Base-by-base conservation (phyloP, 2,329 filamentous ascomycete genomes). In the Ilyonectria mors-panacis region DNA sequence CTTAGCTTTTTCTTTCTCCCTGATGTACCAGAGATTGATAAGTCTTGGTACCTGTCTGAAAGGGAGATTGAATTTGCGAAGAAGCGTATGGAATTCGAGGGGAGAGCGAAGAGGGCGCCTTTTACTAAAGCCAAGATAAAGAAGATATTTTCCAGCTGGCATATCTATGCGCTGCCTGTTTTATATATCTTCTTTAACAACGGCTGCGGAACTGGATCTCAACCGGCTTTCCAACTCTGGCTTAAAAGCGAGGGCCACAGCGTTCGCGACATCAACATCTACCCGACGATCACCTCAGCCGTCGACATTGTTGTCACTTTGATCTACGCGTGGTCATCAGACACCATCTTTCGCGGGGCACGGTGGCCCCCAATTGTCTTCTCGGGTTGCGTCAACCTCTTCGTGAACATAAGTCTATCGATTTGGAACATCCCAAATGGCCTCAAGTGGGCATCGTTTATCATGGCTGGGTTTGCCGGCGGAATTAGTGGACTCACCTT, bases 171-270 rank as follows among this genome's bases (percentile, higher is more conserved):
- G 1, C 81, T 92, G 17, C 85, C 84, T 0, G 65, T 87, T 0
- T 77, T 91, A 2, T 92, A 92, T 73, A 83, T 92, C 74, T 85
- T 87, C 57, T 92, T 91, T 81, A 91, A 90, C 76, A 92, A 92
- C 70, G 88, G 85, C 2, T 69, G 67, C 45, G 81, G 79, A 2
- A 80, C 81, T 2, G 76, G 78, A 4, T 81, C 82, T n/a, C 86
- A 88, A 73, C 89, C 89, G 0, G 83, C 87, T 0, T 91, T 92
- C 69, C 71, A 81, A 17, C 73, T 85, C 1, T 86, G 84, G 84
- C 78, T 85, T 26, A 85, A 86, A 73, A 71, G 73, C 1, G 72
- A 82, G 58, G 82, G 82, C 2, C 84, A 84, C 71, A 76, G 73
- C 19, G 71, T 85, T 26, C 70, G 70, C 6, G 73, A 83, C 78